Evolutionary conservation across 139 green algal genomes (phyloP).

Genomic region (Micromonas commoda): DNA sequence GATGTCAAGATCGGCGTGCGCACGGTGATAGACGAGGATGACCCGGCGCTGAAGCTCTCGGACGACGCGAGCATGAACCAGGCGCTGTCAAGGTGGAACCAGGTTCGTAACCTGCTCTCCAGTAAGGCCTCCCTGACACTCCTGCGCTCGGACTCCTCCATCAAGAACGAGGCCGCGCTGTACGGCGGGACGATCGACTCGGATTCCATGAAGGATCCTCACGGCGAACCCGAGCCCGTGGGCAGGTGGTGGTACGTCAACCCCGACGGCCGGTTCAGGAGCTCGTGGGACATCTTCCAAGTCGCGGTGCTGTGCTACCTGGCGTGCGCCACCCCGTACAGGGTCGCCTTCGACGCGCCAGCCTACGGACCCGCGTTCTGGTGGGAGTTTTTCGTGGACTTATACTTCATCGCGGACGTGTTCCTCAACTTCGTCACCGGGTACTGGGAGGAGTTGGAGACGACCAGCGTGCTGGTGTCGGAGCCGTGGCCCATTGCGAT

Average conservation of each 20-base stretch:
- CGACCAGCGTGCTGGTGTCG: not conserved
- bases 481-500: conserved; percentile 6
- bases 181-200: no score
- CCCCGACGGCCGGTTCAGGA: not conserved
- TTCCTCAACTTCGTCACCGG: conserved; percentile 30
- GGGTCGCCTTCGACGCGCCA: not conserved
- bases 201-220: no score
- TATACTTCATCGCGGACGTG: conserved; percentile 26
- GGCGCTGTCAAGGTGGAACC: no score
- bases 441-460: conserved; percentile 14
- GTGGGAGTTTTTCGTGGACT: conserved; percentile 21
- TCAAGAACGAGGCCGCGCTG: no score
- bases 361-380: conserved; percentile 2
- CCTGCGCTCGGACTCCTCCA: no score
- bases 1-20: no score
- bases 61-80: no score
- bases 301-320: conserved; percentile 17
- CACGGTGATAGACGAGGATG: no score
- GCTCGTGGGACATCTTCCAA: conserved; percentile 21
- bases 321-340: not conserved
- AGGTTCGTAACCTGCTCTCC: no score
- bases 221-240: no score
- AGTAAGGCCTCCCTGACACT: no score
- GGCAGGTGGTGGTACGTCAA: not conserved
- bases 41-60: no score